Conservation (phyloP, 2,329 filamentous ascomycete genomes). For the Stachybotrys echinatus region DNA sequence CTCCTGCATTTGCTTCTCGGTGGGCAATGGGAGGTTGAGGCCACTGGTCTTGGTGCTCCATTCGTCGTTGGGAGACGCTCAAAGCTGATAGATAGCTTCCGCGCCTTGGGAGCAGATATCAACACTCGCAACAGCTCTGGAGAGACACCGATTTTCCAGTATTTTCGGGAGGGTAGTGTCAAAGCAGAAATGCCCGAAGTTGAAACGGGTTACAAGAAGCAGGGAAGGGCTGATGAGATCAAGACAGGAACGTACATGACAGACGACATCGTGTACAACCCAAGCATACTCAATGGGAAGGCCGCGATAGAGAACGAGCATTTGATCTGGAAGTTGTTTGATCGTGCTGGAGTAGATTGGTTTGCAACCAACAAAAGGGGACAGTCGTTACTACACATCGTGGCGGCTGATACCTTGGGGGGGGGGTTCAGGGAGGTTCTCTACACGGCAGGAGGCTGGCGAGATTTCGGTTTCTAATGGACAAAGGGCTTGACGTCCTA, state of each 20-base stretch:
- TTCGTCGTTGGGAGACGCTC: neutral
- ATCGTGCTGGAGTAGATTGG: neutral
- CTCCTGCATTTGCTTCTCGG: neutral
- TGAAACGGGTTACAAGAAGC: neutral
- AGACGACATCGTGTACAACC: neutral
- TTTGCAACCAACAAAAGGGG: neutral
- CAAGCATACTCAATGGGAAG: neutral
- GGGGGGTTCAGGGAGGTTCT: neutral
- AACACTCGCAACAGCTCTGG: neutral
- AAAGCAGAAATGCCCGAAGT: neutral
- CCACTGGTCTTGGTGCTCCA: neutral
- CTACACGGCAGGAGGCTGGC: neutral
- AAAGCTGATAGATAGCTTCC: neutral
- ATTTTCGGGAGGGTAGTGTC: neutral
- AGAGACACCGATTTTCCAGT: neutral
- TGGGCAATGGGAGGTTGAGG: neutral
- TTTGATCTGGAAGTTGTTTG: neutral
- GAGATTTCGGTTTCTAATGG: neutral
- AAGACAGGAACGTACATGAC: neutral
- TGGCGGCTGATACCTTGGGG: neutral
- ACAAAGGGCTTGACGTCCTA: neutral
- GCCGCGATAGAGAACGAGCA: neutral
- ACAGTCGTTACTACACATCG: neutral
- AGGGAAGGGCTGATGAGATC: neutral
- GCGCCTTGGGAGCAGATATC: neutral